Conservation (phyloP, 2,329 filamentous ascomycete genomes). For the Tothia fuscella region DNA sequence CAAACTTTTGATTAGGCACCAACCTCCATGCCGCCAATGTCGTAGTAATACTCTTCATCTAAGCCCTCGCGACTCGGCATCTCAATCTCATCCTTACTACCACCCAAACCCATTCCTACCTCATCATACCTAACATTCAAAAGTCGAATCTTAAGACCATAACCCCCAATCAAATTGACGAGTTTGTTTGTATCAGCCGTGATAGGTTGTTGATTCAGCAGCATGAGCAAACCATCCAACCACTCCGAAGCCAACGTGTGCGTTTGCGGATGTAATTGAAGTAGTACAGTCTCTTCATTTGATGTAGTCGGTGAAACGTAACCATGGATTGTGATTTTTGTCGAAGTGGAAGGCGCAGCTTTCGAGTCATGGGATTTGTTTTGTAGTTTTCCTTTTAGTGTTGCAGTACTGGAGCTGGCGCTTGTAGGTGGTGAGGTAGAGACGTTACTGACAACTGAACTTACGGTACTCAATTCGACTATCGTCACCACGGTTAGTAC, state of each 20-base stretch:
- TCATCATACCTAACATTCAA: slow-evolving; percentile 87
- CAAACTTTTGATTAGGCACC: too few species aligned
- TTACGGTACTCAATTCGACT: slow-evolving; percentile 77
- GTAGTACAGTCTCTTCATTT: slow-evolving; percentile 56
- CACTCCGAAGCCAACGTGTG: slow-evolving; percentile 86
- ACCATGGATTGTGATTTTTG: slow-evolving; percentile 87
- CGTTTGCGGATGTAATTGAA: slow-evolving; percentile 71
- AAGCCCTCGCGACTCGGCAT: slow-evolving; percentile 75
- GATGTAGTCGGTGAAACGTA: slow-evolving; percentile 32
- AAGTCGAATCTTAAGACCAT: slow-evolving; percentile 82
- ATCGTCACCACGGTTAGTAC: neutral
- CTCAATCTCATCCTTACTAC: slow-evolving; percentile 44
- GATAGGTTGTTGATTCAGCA: slow-evolving; percentile 88
- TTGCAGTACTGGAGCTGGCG: slow-evolving; percentile 35
- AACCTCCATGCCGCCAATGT: slow-evolving; percentile 33
- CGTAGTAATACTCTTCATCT: slow-evolving; percentile 90
- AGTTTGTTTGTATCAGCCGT: slow-evolving; percentile 93
- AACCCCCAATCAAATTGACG: slow-evolving; percentile 73
- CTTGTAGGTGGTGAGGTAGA: slow-evolving; percentile 47
- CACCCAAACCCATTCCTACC: slow-evolving; percentile 42
- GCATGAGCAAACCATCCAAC: slow-evolving; percentile 90
- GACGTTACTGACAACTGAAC: slow-evolving; percentile 88
- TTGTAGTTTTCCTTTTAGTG: slow-evolving; percentile 26
- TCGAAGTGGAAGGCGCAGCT: slow-evolving; percentile 34
- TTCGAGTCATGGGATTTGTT: slow-evolving; percentile 16